Evolutionary conservation across 495 filamentous ascomycete genomes (phyloP).

Genomic region (Cetradonia linearis): DNA sequence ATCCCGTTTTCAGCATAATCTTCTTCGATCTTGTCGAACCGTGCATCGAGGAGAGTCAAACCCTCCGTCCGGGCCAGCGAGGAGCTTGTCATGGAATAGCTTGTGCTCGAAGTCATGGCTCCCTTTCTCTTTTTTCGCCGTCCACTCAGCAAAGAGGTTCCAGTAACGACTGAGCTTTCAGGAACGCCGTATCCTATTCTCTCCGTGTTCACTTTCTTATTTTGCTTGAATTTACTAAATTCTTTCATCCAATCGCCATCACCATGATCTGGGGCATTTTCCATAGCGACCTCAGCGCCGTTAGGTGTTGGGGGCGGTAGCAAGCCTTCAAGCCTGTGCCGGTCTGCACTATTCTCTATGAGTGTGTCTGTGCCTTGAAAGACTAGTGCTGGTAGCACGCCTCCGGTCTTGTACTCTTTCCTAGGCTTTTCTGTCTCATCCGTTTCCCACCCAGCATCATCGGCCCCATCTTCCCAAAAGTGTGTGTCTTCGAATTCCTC

Average conservation of each 20-base stretch:
- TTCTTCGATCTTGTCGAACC: constrained; percentile 85
- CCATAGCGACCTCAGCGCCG: constrained; percentile 23
- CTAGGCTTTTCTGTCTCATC: constrained; percentile 78
- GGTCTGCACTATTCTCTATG: constrained; percentile 18
- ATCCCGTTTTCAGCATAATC: constrained; percentile 70
- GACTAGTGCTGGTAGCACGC: background rate
- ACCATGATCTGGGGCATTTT: constrained; percentile 27
- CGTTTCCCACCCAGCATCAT: constrained; percentile 79
- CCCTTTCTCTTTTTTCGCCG: constrained; percentile 84
- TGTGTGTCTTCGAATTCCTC: constrained; percentile 55
- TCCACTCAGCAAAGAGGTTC: constrained; percentile 56
- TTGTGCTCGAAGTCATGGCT: constrained; percentile 76
- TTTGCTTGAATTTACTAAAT: constrained; percentile 41
- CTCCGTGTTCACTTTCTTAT: constrained; percentile 39
- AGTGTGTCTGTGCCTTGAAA: constrained; percentile 22
- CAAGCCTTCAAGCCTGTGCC: constrained; percentile 4
- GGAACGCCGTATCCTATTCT: constrained; percentile 51
- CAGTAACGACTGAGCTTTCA: constrained; percentile 73
- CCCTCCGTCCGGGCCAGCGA: constrained; percentile 81
- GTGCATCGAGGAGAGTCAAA: constrained; percentile 71
- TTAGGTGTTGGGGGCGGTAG: constrained; percentile 6
- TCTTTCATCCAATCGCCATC: constrained; percentile 77
- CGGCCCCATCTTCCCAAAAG: constrained; percentile 44
- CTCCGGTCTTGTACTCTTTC: constrained; percentile 25
- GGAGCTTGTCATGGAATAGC: constrained; percentile 95